Evolutionary conservation across 1,139 yeast species (phyloP).

Genomic region (Geotrichum restrictum): DNA sequence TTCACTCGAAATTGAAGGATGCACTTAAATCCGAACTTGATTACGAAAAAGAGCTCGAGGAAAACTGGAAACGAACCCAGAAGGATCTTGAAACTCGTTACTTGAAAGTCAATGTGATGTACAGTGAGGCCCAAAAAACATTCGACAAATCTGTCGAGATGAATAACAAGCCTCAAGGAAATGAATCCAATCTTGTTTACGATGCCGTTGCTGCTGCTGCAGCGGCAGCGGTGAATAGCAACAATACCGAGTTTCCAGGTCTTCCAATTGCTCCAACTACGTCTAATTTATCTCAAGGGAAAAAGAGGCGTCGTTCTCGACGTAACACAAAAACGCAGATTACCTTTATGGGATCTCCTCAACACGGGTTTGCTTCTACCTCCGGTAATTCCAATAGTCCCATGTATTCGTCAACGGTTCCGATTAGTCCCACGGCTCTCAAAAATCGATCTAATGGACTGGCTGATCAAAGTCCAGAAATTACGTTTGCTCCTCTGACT

Average conservation of each 20-base stretch:
- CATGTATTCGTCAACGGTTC: conserved; percentile 5
- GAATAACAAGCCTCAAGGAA: conserved; percentile 7
- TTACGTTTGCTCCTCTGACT: conserved; percentile 10
- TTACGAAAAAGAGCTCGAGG: conserved; percentile 32
- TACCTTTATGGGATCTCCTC: conserved; percentile 13
- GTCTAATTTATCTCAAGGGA: conserved; percentile 10
- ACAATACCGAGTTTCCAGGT: conserved; percentile 8
- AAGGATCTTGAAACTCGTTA: conserved; percentile 37
- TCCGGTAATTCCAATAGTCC: conserved; percentile 7
- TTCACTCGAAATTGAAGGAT: conserved; percentile 25
- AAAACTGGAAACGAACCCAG: conserved; percentile 36
- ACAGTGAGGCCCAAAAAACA: conserved; percentile 33
- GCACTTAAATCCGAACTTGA: conserved; percentile 27
- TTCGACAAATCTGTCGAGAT: conserved; percentile 24
- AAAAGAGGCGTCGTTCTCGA: conserved; percentile 20
- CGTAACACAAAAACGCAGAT: conserved; percentile 20
- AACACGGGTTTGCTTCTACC: conserved; percentile 7
- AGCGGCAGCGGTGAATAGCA: conserved; percentile 15
- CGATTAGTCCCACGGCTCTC: conserved; percentile 12
- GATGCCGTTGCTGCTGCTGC: conserved; percentile 21
- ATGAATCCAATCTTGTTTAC: conserved; percentile 16
- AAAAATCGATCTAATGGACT: conserved; percentile 1
- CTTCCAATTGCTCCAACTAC: conserved; percentile 15
- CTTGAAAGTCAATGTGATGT: conserved; percentile 34
- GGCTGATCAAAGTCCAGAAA: conserved; percentile 8